Percentiles rank a stretch among this genome's conserved stretches.
Evolutionary conservation across 2,329 filamentous ascomycete species (phyloP).

Genomic region (Penicillium frequentans): DNA sequence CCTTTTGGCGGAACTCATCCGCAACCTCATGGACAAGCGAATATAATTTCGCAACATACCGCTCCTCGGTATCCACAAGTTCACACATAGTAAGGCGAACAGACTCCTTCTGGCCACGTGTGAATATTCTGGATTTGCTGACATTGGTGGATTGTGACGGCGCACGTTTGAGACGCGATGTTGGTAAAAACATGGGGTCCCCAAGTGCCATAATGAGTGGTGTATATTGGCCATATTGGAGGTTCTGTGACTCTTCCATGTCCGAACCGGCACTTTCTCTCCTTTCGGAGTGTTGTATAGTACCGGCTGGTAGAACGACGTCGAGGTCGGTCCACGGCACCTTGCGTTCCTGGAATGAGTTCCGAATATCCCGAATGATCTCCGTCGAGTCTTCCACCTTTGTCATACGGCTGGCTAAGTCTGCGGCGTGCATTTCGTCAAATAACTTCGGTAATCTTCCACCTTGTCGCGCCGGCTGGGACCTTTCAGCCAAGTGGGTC

Average conservation of each 20-base stretch:
- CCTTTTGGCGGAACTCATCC: constrained; percentile 72
- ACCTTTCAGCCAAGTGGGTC: constrained; percentile 61
- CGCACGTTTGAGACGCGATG: constrained; percentile 77
- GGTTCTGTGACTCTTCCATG: constrained; percentile 27
- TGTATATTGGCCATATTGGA: constrained; percentile 75
- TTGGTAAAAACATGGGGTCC: constrained; percentile 82
- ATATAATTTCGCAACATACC: constrained; percentile 85
- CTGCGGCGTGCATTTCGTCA: constrained; percentile 87
- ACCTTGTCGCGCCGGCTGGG: constrained; percentile 54
- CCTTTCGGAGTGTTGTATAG: constrained; percentile 65
- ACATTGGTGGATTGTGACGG: constrained; percentile 82
- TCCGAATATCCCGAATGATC: constrained; percentile 70
- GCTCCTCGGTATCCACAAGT: constrained; percentile 87
- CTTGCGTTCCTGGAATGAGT: constrained; percentile 76
- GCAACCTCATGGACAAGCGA: constrained; percentile 81
- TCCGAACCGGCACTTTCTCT: constrained; percentile 57
- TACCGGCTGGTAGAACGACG: constrained; percentile 75
- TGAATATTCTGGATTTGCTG: constrained; percentile 75
- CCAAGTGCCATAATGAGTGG: constrained; percentile 77
- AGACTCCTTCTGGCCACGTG: constrained; percentile 77
- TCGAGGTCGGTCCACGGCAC: constrained; percentile 86
- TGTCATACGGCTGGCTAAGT: constrained; percentile 81
- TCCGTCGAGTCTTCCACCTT: constrained; percentile 75
- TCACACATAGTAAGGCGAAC: constrained; percentile 87
- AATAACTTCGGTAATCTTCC: constrained; percentile 72